Evolutionary conservation across 306 rosid genomes (phyloP).

Genomic region (Trifolium subterraneum): DNA sequence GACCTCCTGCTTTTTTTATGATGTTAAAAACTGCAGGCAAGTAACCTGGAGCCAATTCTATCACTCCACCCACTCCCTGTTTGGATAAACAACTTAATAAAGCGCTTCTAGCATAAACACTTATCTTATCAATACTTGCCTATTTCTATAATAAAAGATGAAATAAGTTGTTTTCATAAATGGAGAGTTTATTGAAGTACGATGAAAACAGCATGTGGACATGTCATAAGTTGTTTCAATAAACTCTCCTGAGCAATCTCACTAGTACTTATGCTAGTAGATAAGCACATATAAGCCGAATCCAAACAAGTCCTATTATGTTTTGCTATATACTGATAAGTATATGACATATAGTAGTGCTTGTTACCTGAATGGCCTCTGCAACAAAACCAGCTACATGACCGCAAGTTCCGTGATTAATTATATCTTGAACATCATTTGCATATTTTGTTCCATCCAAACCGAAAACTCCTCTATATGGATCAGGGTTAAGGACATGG

Average conservation of each 20-base stretch:
- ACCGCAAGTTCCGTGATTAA: constrained; percentile 57
- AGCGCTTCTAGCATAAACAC: background rate
- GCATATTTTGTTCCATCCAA: constrained; percentile 54
- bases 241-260: background rate
- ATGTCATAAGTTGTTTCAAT: background rate
- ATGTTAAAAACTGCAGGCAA: constrained; percentile 52
- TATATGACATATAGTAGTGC: background rate
- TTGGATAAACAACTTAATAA: background rate
- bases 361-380: constrained; percentile 55
- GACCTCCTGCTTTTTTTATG: constrained; percentile 55
- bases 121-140: background rate
- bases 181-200: too few species aligned
- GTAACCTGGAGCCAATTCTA: constrained; percentile 60
- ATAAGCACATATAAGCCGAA: background rate
- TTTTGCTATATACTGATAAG: too few species aligned
- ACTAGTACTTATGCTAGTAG: too few species aligned
- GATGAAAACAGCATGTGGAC: background rate
- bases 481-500: constrained; percentile 57
- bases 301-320: background rate
- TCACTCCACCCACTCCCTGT: constrained; percentile 55
- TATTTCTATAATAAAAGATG: too few species aligned
- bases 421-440: constrained; percentile 52
- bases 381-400: constrained; percentile 51
- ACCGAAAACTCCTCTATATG: constrained; percentile 56
- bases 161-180: too few species aligned